A percentile compares a stretch with the other conserved stretches of the same genome.
phyloP scores from a whole-genome alignment of 2,329 filamentous ascomycete genomes.

The Xylariaceae sp. region DNA sequence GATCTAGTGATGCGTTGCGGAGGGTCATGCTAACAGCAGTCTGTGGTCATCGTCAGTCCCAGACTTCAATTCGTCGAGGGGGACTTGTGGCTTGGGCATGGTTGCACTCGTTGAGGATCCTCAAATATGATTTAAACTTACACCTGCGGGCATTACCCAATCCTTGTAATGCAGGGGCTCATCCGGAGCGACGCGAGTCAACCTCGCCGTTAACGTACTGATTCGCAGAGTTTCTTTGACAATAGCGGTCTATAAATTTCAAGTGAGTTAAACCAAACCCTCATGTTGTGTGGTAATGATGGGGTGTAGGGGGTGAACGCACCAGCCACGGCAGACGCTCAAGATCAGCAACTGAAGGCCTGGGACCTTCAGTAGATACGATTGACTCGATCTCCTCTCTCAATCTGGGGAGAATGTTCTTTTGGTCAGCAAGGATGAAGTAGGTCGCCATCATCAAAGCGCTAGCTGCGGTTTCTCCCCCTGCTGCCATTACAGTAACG shows the following conservation, averaged over 20 bases:
- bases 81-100: no score
- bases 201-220: slow-evolving; percentile 16
- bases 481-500: slow-evolving; percentile 27
- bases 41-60: slow-evolving; percentile 1
- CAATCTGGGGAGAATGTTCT: slow-evolving; percentile 17
- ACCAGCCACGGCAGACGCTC: slow-evolving; percentile 29
- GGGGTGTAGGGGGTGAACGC: neutral
- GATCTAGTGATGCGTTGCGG: slow-evolving; percentile 28
- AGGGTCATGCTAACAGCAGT: slow-evolving; percentile 30
- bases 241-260: slow-evolving; percentile 19
- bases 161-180: slow-evolving; percentile 23
- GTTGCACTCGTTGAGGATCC: neutral
- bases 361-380: neutral
- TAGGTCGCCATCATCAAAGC: slow-evolving; percentile 18
- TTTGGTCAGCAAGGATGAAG: slow-evolving; percentile 20
- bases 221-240: slow-evolving; percentile 29
- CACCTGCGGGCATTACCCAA: slow-evolving; percentile 30
- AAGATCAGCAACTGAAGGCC: slow-evolving; percentile 25
- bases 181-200: slow-evolving; percentile 25
- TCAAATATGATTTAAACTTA: slow-evolving; percentile 5
- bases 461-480: slow-evolving; percentile 23
- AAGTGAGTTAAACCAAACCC: neutral
- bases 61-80: no score
- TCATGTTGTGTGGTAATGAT: neutral
- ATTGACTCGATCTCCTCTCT: slow-evolving; percentile 19